Evolutionary conservation across 495 filamentous ascomycete species (phyloP), one percentile per base, ranked within the genome.

Genomic region (Melanomma pulvis-pyrius): DNA sequence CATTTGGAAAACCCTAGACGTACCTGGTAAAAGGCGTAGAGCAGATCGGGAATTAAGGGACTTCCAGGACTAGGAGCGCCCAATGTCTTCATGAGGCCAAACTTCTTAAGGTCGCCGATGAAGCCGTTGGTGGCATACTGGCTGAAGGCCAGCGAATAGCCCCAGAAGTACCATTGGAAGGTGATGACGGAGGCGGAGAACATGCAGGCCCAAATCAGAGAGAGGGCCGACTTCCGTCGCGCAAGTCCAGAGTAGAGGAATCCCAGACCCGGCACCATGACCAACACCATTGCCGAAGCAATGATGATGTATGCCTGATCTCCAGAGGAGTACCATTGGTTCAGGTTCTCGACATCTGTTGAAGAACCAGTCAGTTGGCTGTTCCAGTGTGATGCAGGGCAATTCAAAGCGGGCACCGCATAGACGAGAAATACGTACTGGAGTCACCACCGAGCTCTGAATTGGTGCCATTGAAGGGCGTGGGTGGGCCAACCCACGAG

Each of bases 301-400:
- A 98, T 80, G 72, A 98, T 85, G 77, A 98, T 97, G 80, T 92
- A 98, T 76, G 91, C 90, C 77, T 86, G 82, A 71, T 92, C 89
- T 59, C 89, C 89, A 12, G 87, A 77, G 61, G 84, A 75, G 72
- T 80, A 90, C 92, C 92, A 93, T 88, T 93, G 92, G 81, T 96
- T 97, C 69, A 96, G 72, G 78, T 92, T 92, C 73, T 91, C 88
- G 72, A 73, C 78, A 63, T 82, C 89, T 92, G 70, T 30, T 26
- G 30, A 17, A 15, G 13, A 5, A 17, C 11, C 47, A 22, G n/a
- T 30, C 30, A 46, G 63, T 51, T 29, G 44, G 49, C 34, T 8
- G n/a, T 44, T 44, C 39, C 2, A n/a, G n/a, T 17, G 13, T 57
- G 24, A 1, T 34, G 24, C 2, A n/a, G 17, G 24, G 32, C 25